phyloP scores from a whole-genome alignment of 202 grass and related monocot species.

The Bolboschoenoplectus hybrid region DNA sequence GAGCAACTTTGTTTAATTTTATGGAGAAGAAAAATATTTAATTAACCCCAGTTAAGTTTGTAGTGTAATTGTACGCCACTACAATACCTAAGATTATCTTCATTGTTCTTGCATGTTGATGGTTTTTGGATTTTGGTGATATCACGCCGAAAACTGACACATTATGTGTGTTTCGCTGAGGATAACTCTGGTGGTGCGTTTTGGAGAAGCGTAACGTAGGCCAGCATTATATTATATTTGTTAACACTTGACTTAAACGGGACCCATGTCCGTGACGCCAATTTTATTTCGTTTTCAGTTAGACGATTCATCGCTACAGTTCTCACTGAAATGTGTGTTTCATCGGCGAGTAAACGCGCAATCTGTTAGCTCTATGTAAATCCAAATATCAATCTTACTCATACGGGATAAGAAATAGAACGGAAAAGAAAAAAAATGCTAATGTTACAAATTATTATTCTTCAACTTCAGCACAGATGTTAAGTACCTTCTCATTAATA shows the following conservation, averaged over 20 bases:
- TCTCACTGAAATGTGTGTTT: background rate
- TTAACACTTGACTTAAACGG: background rate
- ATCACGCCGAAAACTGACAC: background rate
- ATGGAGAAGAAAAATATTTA: too few relatives aligned
- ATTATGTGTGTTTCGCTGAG: background rate
- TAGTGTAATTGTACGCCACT: too few relatives aligned
- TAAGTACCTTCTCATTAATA: background rate
- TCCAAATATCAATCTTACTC: background rate
- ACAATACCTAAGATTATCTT: too few relatives aligned
- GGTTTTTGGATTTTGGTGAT: too few relatives aligned
- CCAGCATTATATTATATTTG: background rate
- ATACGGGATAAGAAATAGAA: background rate
- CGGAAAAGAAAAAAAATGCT: background rate
- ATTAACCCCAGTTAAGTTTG: too few relatives aligned
- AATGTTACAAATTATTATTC: background rate
- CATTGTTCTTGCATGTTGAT: too few relatives aligned
- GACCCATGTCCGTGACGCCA: background rate
- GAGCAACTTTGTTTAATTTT: too few relatives aligned
- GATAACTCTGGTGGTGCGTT: background rate
- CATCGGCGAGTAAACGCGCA: background rate
- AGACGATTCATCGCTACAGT: background rate
- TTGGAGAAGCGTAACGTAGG: background rate
- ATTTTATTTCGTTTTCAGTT: background rate
- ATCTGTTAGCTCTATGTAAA: background rate
- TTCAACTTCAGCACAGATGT: background rate